Evolutionary conservation across 2,329 filamentous ascomycete species (phyloP), one percentile per base, ranked within the genome.

Genomic region (Cladosporium sp.): DNA sequence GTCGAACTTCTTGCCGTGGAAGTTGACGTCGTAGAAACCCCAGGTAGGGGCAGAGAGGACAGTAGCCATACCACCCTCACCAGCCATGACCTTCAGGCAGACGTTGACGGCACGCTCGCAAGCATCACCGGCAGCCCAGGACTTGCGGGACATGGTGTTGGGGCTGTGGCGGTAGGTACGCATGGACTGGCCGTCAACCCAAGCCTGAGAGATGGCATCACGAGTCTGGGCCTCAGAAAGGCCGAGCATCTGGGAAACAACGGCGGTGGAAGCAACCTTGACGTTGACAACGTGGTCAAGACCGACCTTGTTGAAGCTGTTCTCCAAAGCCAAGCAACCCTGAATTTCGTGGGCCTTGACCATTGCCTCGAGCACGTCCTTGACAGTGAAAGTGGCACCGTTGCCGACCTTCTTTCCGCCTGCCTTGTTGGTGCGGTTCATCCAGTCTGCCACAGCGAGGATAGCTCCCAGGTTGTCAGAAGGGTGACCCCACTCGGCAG

Each of bases 141-240:
- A 96, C 80, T 98, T 98, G 68, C 93, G 84, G 53, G 91, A 96
- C 93, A 98, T 98, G 77, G 93, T 97, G 79, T 98, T 98, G 64
- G 93, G 93, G 43, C 88, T 83, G 78, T 98, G 93, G 63, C 93
- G 83, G 82, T 98, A 98, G 55, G 93, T 98, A 59, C 93, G 87
- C 76, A 98, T 80, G 67, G 84, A 86, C 78, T 97, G 92, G 50
- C 93, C 93, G 68, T 98, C 93, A 56, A 95, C 90, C 86, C 91
- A 98, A 51, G 93, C 93, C 74, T 98, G 93, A 52, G 90, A 93
- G 64, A 98, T 87, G 59, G 90, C 92, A 69, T 95, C 92, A 66
- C 91, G 88, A 49, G 93, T 97, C 78, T 96, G 90, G 68, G 82
- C 80, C 77, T 95, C 88, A 65, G 71, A 83, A 60, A 97, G 80